Base-by-base conservation (phyloP, 306 rosid genomes). In the Inga leiocalycina region DNA sequence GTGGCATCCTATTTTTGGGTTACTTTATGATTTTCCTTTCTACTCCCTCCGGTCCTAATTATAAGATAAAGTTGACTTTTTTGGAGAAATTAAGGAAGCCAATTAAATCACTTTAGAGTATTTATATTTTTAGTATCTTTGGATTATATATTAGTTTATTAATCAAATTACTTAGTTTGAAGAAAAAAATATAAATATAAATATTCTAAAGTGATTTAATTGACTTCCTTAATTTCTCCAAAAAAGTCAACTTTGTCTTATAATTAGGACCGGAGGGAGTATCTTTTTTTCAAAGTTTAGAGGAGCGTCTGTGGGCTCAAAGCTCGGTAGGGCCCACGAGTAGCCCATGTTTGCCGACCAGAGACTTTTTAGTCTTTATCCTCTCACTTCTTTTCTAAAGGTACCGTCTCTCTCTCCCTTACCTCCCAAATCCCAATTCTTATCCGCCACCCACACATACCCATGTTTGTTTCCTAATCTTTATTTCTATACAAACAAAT, bases 281-380 rank as follows among this genome's bases (percentile, higher is more conserved):
- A 68, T 59, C 79, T 52, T 49, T 52, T 65, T 81, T 78, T 81
- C 69, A 79, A 84, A 77, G 74, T 84, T 78, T 74, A 35, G 74
- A 64, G 84, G 90, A 82, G 90, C 90, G 90, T 87, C 62, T 82
- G 82, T 79, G 83, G 82, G 70, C 68, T 32, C 52, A 37, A 35
- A 2, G 15, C 45, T 74, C 73, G 6, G 71, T 70, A 30, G 90
- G 87, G 75, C 57, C 86, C 86, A 79, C 34, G 8, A 14, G 76
- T 74, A n/a, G 85, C 87, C 89, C 76, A 73, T 17, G 22, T 35
- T 79, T 71, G 88, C 88, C 90, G 88, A 82, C 90, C 90, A 44
- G 68, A 74, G 65, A 2, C 72, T 54, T 54, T 39, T 84, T 81
- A 79, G 82, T 87, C 86, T 79, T 79, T 84, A 59, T 59, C 75